phyloP scores from a whole-genome alignment of 2,329 filamentous ascomycete species.

The Colletotrichum zoysiae region DNA sequence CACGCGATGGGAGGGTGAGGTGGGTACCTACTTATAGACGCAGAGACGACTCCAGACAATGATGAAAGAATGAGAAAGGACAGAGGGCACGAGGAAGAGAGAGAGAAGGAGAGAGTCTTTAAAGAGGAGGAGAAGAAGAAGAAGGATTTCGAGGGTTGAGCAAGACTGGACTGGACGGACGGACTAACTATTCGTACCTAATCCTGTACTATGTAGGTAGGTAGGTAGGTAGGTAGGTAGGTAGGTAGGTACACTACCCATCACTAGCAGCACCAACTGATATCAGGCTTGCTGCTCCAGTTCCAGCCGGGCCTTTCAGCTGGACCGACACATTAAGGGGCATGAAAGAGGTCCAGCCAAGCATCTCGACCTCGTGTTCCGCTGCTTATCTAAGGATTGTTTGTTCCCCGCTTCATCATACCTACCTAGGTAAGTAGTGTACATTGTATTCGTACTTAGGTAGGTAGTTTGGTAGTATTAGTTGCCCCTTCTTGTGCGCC shows the following conservation, averaged over 20 bases:
- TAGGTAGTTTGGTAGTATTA: too few species aligned
- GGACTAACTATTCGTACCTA: constrained; percentile 6
- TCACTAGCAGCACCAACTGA: constrained; percentile 16
- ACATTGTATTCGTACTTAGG: too few species aligned
- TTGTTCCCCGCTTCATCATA: neutral
- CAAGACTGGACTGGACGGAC: constrained; percentile 21
- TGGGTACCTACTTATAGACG: too few species aligned
- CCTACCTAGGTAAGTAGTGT: too few species aligned
- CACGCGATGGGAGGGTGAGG: constrained; percentile 26
- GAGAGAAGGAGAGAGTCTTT: neutral
- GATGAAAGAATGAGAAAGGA: neutral
- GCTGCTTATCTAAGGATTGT: neutral
- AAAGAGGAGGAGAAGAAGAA: neutral
- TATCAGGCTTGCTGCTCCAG: neutral
- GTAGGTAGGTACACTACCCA: neutral
- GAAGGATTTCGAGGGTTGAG: constrained; percentile 13
- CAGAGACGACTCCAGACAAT: neutral
- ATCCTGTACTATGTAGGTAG: too few species aligned
- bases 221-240: too few species aligned
- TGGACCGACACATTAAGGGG: constrained; percentile 16
- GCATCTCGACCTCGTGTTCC: constrained; percentile 4
- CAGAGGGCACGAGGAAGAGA: neutral
- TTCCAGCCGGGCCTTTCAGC: constrained; percentile 11
- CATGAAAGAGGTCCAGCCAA: neutral
- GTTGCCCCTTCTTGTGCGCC: neutral